These are phyloP conservation scores for Craterostigma plantagineum DNA, from an alignment of 257 asterid genomes.

Conservation along the genomic window DNA sequence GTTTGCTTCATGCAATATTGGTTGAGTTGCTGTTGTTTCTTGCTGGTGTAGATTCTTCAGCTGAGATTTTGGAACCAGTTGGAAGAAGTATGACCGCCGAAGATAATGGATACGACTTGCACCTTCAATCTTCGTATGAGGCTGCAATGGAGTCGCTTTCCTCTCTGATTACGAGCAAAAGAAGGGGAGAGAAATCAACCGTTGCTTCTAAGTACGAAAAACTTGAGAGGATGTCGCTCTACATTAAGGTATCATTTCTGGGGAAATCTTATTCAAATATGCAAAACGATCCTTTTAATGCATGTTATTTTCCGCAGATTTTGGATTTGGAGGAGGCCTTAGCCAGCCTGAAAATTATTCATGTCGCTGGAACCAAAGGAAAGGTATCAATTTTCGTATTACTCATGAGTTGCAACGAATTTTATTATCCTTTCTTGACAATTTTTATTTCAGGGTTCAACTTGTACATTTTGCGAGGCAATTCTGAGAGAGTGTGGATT, in stretches of 20 bases:
- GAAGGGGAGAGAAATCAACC: slow-evolving; percentile 29
- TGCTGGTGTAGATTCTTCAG: not conserved
- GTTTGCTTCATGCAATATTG: too few species aligned
- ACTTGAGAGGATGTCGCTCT: slow-evolving; percentile 54
- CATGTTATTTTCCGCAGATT: slow-evolving; percentile 32
- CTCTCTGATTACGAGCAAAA: slow-evolving; percentile 52
- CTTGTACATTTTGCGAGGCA: slow-evolving; percentile 74
- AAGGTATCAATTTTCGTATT: slow-evolving; percentile 33
- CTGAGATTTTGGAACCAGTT: slow-evolving; percentile 18
- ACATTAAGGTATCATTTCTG: slow-evolving; percentile 36
- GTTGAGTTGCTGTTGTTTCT: too few species aligned
- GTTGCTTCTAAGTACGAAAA: slow-evolving; percentile 21
- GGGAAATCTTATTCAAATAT: too few species aligned
- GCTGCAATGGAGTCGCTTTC: slow-evolving; percentile 85
- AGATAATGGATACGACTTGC: slow-evolving; percentile 20
- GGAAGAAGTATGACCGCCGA: slow-evolving; percentile 15
- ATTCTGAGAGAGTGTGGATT: slow-evolving; percentile 67
- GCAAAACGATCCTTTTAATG: too few species aligned
- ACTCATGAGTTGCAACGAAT: not conserved
- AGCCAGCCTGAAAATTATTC: slow-evolving; percentile 51
- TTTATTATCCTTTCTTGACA: not conserved
- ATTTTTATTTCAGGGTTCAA: slow-evolving; percentile 55
- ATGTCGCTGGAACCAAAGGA: slow-evolving; percentile 91
- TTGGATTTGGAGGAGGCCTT: slow-evolving; percentile 55
- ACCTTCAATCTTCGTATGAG: slow-evolving; percentile 38